Evolutionary conservation across 352 stramenopile genomes (phyloP), one percentile per base, ranked within the genome.

Genomic region (Phytophthora cryptogea): DNA sequence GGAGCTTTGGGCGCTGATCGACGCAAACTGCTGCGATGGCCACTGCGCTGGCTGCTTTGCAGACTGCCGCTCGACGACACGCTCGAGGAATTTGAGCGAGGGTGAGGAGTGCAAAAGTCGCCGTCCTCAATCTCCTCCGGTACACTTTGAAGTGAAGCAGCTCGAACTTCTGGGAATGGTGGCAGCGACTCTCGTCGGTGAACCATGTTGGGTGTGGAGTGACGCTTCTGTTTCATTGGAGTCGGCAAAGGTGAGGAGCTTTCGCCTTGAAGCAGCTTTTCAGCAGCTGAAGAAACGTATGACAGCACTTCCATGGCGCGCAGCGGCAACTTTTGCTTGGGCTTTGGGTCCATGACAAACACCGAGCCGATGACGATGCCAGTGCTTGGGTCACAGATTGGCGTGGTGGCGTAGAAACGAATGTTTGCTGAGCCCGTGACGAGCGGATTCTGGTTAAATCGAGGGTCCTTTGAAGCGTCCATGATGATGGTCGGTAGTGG

Each of bases 351-450:
- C 79, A 94, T 91, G 6, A 88, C 85, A 54, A 92, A 91, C n/a
- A 94, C 80, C 0, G 85, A 90, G 10, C 85, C 85, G 27, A 94
- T 76, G 14, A 92, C 70, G 23, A 89, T 71, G 8, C 73, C 59
- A 0, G 70, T 78, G 9, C 54, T 66, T 0, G 82, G 76, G 43
- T 92, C 80, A 27, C 81, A 85, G 51, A 94, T 84, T 0, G 84
- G 82, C 6, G 76, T 76, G 2, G 76, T 78, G 8, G 95, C 95
- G 67, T 98, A 98, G 66, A 98, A 98, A 5, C 93, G 84, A 53
- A 98, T 96, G 66, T 87, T 71, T 2, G 90, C 88, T 16, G 77
- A 78, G 31, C 92, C 90, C 0, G 76, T 94, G 9, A 98, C 92
- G 8, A 98, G 71, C 32, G 86, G 78, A 60, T 97, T 97, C 8